Evolutionary conservation across 169 alveolate genomes (phyloP).

Genomic region (Theileria luwenshuni): DNA sequence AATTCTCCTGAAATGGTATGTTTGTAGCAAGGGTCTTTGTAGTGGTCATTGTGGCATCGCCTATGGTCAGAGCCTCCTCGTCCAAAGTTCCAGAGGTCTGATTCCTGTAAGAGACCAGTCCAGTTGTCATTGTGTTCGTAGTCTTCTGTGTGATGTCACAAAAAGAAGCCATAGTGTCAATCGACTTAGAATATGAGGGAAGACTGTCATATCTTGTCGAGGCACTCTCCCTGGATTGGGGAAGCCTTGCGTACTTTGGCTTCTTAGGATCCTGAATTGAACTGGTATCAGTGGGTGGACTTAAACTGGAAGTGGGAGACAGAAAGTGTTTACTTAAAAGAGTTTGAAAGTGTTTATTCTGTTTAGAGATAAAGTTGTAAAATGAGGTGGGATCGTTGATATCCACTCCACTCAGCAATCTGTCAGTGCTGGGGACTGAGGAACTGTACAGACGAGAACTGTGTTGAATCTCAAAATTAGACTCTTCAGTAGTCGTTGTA

Average conservation of each 20-base stretch:
- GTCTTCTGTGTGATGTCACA: conserved; percentile 7
- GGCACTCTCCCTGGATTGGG: neutral
- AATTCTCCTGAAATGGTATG: neutral
- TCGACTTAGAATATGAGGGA: conserved; percentile 5
- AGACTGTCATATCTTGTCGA: neutral
- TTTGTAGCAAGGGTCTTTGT: conserved; percentile 2
- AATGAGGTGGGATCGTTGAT: conserved; percentile 26
- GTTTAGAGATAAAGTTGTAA: conserved; percentile 49
- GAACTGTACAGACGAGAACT: neutral
- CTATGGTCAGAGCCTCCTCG: conserved; percentile 22
- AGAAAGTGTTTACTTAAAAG: conserved; percentile 26
- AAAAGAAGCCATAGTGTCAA: conserved; percentile 17
- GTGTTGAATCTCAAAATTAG: conserved; percentile 2
- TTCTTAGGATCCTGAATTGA: neutral
- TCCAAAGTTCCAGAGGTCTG: neutral
- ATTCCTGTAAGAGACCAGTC: conserved; percentile 8
- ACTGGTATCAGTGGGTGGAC: conserved; percentile 6
- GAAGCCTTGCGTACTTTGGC: neutral
- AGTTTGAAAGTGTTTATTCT: conserved; percentile 37
- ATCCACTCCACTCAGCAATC: conserved; percentile 11
- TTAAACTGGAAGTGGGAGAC: conserved; percentile 9
- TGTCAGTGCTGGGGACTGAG: conserved; percentile 4
- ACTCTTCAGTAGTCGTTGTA: neutral
- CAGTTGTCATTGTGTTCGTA: conserved; percentile 20
- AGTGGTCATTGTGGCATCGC: conserved; percentile 4